A percentile compares a stretch with the other conserved stretches of the same genome.
Conservation (phyloP, 2,329 filamentous ascomycete species). For the Lachnellula suecica region DNA sequence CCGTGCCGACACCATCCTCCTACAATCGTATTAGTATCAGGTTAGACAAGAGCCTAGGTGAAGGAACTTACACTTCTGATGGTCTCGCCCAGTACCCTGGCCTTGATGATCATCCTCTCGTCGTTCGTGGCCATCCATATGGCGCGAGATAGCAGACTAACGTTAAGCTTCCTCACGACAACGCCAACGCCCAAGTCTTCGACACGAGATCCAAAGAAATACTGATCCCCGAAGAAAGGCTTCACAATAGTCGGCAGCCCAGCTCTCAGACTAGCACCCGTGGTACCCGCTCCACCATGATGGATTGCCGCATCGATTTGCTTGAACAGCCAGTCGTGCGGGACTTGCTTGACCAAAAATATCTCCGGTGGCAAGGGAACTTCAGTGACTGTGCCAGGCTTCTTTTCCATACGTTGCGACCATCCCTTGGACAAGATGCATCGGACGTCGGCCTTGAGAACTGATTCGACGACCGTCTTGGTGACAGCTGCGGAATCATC, state of each 20-base stretch:
- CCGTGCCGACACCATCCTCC: slow-evolving; percentile 88
- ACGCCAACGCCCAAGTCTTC: slow-evolving; percentile 93
- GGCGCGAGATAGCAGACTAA: slow-evolving; percentile 79
- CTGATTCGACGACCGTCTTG: slow-evolving; percentile 87
- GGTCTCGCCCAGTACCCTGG: slow-evolving; percentile 75
- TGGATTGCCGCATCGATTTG: slow-evolving; percentile 4
- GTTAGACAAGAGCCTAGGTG: background rate
- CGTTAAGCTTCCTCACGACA: slow-evolving; percentile 84
- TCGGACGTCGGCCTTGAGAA: slow-evolving; percentile 85
- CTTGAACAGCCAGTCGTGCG: slow-evolving; percentile 92
- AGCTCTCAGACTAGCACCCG: slow-evolving; percentile 35
- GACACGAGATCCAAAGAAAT: slow-evolving; percentile 87
- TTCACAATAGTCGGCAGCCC: slow-evolving; percentile 38
- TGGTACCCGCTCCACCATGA: slow-evolving; percentile 33
- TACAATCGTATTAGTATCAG: slow-evolving; percentile 40
- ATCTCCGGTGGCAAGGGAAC: slow-evolving; percentile 77
- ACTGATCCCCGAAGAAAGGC: slow-evolving; percentile 71
- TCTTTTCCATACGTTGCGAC: slow-evolving; percentile 77
- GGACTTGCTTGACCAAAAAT: slow-evolving; percentile 82
- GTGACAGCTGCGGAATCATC: slow-evolving; percentile 86
- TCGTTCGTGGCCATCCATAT: slow-evolving; percentile 91
- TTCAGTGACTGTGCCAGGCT: slow-evolving; percentile 51
- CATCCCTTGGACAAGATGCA: slow-evolving; percentile 96
- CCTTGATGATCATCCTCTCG: slow-evolving; percentile 88
- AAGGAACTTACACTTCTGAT: slow-evolving; percentile 72